A percentile compares a stretch with the other conserved stretches of the same genome.
These are phyloP conservation scores for Triglochin maritima DNA, from an alignment of 106 monocot species.

Conservation along the genomic window DNA sequence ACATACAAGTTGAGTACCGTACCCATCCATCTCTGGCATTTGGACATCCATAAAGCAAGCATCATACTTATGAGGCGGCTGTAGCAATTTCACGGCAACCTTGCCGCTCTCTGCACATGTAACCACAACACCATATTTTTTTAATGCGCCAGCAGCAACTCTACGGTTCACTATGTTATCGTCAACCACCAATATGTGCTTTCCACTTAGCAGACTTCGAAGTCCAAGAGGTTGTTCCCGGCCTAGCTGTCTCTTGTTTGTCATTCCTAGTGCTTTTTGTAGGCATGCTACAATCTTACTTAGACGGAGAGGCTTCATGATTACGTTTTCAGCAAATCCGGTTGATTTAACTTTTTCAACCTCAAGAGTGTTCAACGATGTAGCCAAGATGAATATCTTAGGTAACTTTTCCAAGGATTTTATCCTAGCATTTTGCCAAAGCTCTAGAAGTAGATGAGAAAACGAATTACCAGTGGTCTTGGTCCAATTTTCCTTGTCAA, in stretches of 20 bases:
- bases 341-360: slow-evolving; percentile 31
- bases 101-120: slow-evolving; percentile 75
- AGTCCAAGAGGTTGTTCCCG: slow-evolving; percentile 29
- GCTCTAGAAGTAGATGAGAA: slow-evolving; percentile 25
- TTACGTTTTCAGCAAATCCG: slow-evolving; percentile 45
- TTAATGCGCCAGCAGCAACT: slow-evolving; percentile 66
- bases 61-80: slow-evolving; percentile 58
- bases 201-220: slow-evolving; percentile 43
- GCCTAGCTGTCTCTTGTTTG: slow-evolving; percentile 17
- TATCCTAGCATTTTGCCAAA: slow-evolving; percentile 21
- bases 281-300: slow-evolving; percentile 63
- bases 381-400: slow-evolving; percentile 61
- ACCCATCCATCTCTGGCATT: slow-evolving; percentile 98
- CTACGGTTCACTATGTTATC: slow-evolving; percentile 70
- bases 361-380: slow-evolving; percentile 33
- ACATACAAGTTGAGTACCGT: not conserved
- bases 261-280: slow-evolving; percentile 39
- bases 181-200: slow-evolving; percentile 70
- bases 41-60: slow-evolving; percentile 98
- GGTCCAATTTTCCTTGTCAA: slow-evolving; percentile 67
- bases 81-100: slow-evolving; percentile 45
- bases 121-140: slow-evolving; percentile 67
- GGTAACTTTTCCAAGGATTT: slow-evolving; percentile 25
- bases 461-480: slow-evolving; percentile 33
- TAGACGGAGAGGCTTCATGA: slow-evolving; percentile 58